A percentile compares a stretch with the other conserved stretches of the same genome.
Evolutionary conservation across 768 basidiomycete species (phyloP).

Genomic region (Butyriboletus loyo): DNA sequence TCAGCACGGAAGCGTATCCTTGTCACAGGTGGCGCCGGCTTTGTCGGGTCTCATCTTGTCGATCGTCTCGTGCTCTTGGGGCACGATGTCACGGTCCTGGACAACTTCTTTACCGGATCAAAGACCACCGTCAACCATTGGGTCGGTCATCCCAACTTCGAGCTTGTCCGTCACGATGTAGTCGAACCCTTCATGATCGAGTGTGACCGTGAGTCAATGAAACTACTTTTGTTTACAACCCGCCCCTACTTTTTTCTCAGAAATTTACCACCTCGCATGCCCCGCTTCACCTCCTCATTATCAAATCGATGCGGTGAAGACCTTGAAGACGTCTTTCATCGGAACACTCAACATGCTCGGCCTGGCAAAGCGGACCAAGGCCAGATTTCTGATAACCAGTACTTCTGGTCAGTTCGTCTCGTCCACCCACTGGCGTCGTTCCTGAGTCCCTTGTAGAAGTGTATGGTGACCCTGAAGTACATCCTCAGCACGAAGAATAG

Average conservation of each 20-base stretch:
- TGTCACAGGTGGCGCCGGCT: slow-evolving; percentile 98
- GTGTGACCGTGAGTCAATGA: slow-evolving; percentile 74
- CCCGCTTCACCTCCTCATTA: slow-evolving; percentile 97
- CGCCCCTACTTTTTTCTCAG: slow-evolving; percentile 35
- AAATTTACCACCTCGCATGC: slow-evolving; percentile 98
- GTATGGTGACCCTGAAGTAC: slow-evolving; percentile 97
- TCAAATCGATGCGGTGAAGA: slow-evolving; percentile 97
- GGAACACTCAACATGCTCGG: slow-evolving; percentile 99
- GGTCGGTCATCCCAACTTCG: slow-evolving; percentile 98
- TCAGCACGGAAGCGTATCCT: slow-evolving; percentile 82
- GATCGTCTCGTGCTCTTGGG: slow-evolving; percentile 97
- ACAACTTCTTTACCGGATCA: slow-evolving; percentile 98
- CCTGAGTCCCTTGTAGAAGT: slow-evolving; percentile 58
- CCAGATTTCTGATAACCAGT: slow-evolving; percentile 92
- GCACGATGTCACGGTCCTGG: slow-evolving; percentile 94
- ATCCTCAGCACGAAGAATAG: slow-evolving; percentile 97
- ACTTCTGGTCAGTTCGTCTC: slow-evolving; percentile 72
- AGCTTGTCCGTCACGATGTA: slow-evolving; percentile 96
- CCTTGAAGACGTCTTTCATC: slow-evolving; percentile 97
- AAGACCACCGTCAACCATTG: slow-evolving; percentile 96
- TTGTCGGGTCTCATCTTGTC: slow-evolving; percentile 97
- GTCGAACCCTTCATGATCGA: slow-evolving; percentile 98
- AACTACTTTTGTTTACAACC: no score
- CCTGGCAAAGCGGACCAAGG: slow-evolving; percentile 95
- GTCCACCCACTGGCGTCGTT: not conserved